Base-by-base conservation (phyloP, 2,329 filamentous ascomycete genomes). In the Cytospora piceicola region DNA sequence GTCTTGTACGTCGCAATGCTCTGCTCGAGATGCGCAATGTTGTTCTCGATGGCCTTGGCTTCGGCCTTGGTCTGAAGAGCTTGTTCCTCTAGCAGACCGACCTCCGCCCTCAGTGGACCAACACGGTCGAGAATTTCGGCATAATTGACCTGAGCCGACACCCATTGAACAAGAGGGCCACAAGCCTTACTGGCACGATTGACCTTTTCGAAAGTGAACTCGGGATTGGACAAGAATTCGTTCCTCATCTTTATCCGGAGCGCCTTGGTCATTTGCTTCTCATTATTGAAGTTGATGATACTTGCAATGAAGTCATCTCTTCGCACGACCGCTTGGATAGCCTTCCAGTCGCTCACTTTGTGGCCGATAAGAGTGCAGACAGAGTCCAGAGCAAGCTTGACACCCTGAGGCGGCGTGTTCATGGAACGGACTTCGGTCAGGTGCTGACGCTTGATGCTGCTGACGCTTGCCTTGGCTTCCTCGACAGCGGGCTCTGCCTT, bases 381-480 rank as follows among this genome's bases (percentile, higher is more conserved):
- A n/a, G 95, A 92, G 75, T 98, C 94, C 65, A 99, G 84, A 2
- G 95, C 93, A 71, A 98, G 87, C 74, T 93, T 90, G 71, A 99
- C 96, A 82, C 93, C 93, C 71, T 88, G 84, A 11, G 95, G 95
- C 8, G 95, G 95, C 73, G 93, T 96, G 70, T 89, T 88, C 95
- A 99, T 98, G 70, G 94, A 97, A 75, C 95, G 89, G 59, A 99
- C 94, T 88, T 99, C 95, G 15, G 94, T 97, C 70, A 99, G 84
- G 77, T 99, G 95, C 76, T 97, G 93, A 75, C 91, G 89, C 83
- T 98, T 99, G 82, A 99, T 99, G 82, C 96, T 97, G 81, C 92
- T 95, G 77, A 99, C 96, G 79, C 94, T 97, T 76, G 93, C 92
- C 81, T 95, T 92, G 58, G 95, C 95, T 77, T 96, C 93, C 68